Percentiles rank a stretch among this genome's conserved stretches.
Conservation (phyloP, 805 yeast genomes). For the Candida anglica region DNA sequence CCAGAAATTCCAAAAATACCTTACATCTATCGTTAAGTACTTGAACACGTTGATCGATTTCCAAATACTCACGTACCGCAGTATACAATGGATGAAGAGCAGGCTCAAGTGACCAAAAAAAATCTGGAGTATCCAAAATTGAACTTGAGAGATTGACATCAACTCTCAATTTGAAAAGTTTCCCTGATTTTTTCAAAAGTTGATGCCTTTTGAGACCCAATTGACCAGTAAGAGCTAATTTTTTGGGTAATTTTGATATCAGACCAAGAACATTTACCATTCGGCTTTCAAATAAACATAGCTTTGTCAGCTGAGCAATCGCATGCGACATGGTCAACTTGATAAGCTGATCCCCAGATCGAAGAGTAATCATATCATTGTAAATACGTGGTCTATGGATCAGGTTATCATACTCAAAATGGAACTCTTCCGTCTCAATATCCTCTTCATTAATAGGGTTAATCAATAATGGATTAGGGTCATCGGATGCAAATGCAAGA, state of each 20-base stretch:
- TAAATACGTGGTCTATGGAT: constrained; percentile 71
- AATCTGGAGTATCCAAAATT: constrained; percentile 91
- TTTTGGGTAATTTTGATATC: constrained; percentile 85
- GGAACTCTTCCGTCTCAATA: constrained; percentile 87
- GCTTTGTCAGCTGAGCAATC: constrained; percentile 91
- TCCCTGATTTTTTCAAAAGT: constrained; percentile 82
- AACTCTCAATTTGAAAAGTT: constrained; percentile 81
- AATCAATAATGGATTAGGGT: constrained; percentile 48
- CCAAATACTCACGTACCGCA: constrained; percentile 88
- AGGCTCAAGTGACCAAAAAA: constrained; percentile 94
- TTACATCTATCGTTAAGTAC: constrained; percentile 91
- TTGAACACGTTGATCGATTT: constrained; percentile 91
- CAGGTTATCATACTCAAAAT: constrained; percentile 64
- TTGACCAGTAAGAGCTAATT: constrained; percentile 85
- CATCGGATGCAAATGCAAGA: constrained; percentile 60
- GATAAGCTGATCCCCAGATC: constrained; percentile 88
- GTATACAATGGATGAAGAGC: constrained; percentile 87
- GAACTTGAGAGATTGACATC: constrained; percentile 91
- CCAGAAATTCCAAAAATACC: constrained; percentile 90
- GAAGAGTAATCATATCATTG: constrained; percentile 89
- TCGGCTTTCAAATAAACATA: constrained; percentile 86
- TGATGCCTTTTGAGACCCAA: constrained; percentile 83
- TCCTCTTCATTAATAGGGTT: constrained; percentile 83
- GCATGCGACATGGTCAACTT: constrained; percentile 94
- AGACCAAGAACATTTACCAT: constrained; percentile 81